Conservation (phyloP, 1,284 basidiomycete species). For the Boletus smithii region DNA sequence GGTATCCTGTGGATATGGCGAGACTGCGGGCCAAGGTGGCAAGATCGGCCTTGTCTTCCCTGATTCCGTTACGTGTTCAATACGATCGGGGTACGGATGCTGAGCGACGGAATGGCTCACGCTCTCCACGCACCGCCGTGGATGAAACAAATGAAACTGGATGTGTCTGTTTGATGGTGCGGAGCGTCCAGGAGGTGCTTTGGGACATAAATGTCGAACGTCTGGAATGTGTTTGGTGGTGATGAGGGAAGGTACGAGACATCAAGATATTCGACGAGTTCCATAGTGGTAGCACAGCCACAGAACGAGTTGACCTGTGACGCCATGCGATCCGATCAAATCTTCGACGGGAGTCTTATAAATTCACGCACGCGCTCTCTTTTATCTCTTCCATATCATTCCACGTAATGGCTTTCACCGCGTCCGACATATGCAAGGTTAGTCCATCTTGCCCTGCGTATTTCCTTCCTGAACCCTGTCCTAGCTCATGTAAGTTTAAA, state of each 20-base stretch:
- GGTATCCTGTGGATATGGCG: constrained; percentile 43
- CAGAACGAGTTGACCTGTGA: constrained; percentile 13
- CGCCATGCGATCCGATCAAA: constrained; percentile 20
- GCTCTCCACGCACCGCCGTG: constrained; percentile 79
- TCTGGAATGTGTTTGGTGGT: constrained; percentile 31
- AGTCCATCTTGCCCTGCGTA: neutral
- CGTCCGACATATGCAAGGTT: constrained; percentile 74
- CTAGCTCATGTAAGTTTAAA: constrained; percentile 37
- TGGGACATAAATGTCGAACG: constrained; percentile 51
- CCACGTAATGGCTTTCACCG: constrained; percentile 61
- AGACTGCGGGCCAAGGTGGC: constrained; percentile 50
- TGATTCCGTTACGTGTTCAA: constrained; percentile 29
- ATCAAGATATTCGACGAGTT: constrained; percentile 29
- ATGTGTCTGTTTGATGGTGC: neutral
- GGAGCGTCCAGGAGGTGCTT: neutral
- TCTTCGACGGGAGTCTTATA: constrained; percentile 12
- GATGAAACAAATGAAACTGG: constrained; percentile 54
- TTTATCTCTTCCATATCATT: neutral
- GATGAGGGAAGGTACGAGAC: constrained; percentile 41
- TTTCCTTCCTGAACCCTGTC: constrained; percentile 4
- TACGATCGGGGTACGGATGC: neutral
- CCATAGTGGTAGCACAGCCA: constrained; percentile 19
- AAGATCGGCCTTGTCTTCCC: constrained; percentile 69
- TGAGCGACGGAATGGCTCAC: constrained; percentile 42
- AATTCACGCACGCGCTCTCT: constrained; percentile 6